A percentile compares a stretch with the other conserved stretches of the same genome.
Evolutionary conservation across 2,329 filamentous ascomycete species (phyloP).

Genomic region (Colletotrichum limetticola): DNA sequence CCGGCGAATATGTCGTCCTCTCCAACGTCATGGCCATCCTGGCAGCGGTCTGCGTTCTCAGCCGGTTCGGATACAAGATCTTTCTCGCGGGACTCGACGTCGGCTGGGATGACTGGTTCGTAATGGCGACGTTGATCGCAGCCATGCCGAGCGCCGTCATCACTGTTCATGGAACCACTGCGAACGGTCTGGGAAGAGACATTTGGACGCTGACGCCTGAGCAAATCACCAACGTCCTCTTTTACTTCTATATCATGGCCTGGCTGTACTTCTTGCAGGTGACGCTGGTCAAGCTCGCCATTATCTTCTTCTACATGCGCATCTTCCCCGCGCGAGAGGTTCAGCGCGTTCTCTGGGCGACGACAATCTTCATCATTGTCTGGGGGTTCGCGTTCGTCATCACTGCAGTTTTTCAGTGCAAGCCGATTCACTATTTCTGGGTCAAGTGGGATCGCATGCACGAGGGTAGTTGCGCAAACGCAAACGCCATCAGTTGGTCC

Average conservation of each 20-base stretch:
- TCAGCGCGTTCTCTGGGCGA: constrained; percentile 49
- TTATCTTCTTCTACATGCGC: constrained; percentile 62
- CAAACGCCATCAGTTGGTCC: constrained; percentile 57
- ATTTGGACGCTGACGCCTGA: constrained; percentile 55
- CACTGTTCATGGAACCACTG: constrained; percentile 40
- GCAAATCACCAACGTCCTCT: constrained; percentile 51
- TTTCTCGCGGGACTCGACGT: constrained; percentile 44
- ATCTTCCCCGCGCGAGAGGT: constrained; percentile 55
- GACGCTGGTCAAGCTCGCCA: constrained; percentile 56
- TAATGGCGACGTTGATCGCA: constrained; percentile 41
- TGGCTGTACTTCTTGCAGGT: constrained; percentile 56
- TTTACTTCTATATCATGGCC: constrained; percentile 51
- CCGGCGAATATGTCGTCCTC: constrained; percentile 44
- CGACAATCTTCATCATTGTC: constrained; percentile 46
- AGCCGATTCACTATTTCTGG: constrained; percentile 61
- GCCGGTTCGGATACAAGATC: constrained; percentile 50
- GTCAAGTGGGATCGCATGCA: constrained; percentile 59
- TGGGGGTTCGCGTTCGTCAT: constrained; percentile 52
- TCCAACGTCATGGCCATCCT: constrained; percentile 45
- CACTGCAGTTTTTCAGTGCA: constrained; percentile 57
- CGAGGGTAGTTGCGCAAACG: constrained; percentile 55
- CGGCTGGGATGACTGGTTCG: constrained; percentile 49
- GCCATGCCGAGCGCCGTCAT: constrained; percentile 44
- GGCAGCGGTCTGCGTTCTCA: constrained; percentile 47
- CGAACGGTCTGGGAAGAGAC: constrained; percentile 55